Evolutionary conservation across 345 rosid species (phyloP).

Genomic region (Barbarea vulgaris): DNA sequence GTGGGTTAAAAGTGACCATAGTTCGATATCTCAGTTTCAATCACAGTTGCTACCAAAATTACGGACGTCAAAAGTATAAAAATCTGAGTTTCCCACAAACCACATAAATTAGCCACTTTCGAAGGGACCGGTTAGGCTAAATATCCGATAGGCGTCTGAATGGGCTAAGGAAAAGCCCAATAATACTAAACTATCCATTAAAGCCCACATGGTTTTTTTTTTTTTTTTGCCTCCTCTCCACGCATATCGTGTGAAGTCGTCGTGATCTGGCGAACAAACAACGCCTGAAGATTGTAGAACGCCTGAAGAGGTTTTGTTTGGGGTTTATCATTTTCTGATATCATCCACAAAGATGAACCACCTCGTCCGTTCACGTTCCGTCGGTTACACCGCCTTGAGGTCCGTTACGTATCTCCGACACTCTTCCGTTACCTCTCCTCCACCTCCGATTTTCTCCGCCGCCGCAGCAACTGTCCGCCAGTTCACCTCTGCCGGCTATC

Average conservation of each 20-base stretch:
- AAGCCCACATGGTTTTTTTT: background rate
- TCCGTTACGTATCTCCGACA: conserved; percentile 37
- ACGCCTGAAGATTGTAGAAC: background rate
- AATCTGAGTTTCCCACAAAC: no score
- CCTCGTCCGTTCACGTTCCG: conserved; percentile 29
- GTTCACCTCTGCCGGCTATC: conserved; percentile 49
- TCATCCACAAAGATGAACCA: conserved; percentile 28
- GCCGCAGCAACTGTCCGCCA: conserved; percentile 28
- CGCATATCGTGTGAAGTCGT: background rate
- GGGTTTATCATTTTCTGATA: conserved; percentile 12
- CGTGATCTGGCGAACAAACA: conserved; percentile 13
- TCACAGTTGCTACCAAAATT: no score
- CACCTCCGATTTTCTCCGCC: conserved; percentile 31
- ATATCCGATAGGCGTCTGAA: background rate
- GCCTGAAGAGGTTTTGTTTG: conserved; percentile 18
- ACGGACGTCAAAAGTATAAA: no score
- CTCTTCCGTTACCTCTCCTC: conserved; percentile 33
- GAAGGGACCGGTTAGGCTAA: no score
- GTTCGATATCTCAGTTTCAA: no score
- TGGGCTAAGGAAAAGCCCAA: conserved; percentile 13
- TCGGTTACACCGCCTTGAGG: conserved; percentile 24
- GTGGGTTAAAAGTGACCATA: no score
- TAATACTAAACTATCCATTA: background rate
- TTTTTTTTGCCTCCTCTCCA: background rate
- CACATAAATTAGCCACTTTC: no score